A percentile compares a stretch with the other conserved stretches of the same genome.
Evolutionary conservation across 164 flowering plant genomes (phyloP).

Genomic region (Tetracentron sinense): DNA sequence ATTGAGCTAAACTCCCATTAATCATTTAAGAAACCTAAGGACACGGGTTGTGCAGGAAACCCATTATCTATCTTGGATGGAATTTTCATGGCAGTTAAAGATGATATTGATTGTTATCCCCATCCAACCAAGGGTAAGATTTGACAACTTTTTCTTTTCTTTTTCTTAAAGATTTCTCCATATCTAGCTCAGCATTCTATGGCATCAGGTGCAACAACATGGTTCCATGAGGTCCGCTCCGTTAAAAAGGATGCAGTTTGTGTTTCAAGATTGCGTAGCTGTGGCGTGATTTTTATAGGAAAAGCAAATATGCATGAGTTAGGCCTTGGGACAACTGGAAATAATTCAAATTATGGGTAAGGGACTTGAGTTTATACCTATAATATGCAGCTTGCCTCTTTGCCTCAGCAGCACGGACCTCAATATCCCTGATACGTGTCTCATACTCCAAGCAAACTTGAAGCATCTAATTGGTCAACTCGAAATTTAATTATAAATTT

Average conservation of each 20-base stretch:
- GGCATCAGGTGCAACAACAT: constrained; percentile 73
- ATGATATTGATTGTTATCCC: constrained; percentile 88
- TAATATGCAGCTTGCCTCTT: too few species aligned
- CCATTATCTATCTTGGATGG: constrained; percentile 90
- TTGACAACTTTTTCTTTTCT: background rate
- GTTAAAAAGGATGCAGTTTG: constrained; percentile 64
- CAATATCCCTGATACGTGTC: too few species aligned
- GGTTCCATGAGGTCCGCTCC: constrained; percentile 70
- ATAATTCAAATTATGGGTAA: constrained; percentile 90
- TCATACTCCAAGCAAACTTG: too few species aligned
- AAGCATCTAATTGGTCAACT: too few species aligned
- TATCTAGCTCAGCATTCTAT: constrained; percentile 9
- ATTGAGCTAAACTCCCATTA: background rate
- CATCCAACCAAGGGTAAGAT: constrained; percentile 63
- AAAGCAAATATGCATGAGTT: constrained; percentile 98
- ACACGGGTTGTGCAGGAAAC: constrained; percentile 45
- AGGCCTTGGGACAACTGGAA: constrained; percentile 94
- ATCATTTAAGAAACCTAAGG: background rate
- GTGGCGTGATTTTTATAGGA: constrained; percentile 86
- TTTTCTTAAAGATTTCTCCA: background rate
- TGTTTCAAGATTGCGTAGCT: constrained; percentile 79
- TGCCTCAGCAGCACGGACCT: too few species aligned
- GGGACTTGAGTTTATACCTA: too few species aligned
- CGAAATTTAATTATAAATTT: background rate
- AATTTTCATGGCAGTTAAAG: constrained; percentile 86